These are phyloP conservation scores for Malus domestica DNA, from an alignment of 306 rosid genomes.

Conservation along the genomic window ASM211411v1 NC_041795.1:11863501-11864000, in stretches of 20 bases:
- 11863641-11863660: not conserved
- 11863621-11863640: not conserved
- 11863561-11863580: not conserved
- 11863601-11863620: not conserved
- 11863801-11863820: no score
- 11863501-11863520: not conserved
- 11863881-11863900: no score
- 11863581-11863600: not conserved
- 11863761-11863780: not conserved
- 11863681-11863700: not conserved
- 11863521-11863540: not conserved
- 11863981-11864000: slow-evolving; percentile 34
- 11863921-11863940: no score
- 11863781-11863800: no score
- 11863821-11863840: no score
- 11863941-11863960: not conserved
- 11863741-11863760: not conserved
- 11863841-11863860: no score
- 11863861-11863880: no score
- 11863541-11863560: not conserved
- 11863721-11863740: not conserved
- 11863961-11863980: slow-evolving; percentile 24
- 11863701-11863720: not conserved
- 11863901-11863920: no score
- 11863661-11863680: not conserved